phyloP scores from a whole-genome alignment of 495 filamentous ascomycete species.

The Xylaria sp. region DNA sequence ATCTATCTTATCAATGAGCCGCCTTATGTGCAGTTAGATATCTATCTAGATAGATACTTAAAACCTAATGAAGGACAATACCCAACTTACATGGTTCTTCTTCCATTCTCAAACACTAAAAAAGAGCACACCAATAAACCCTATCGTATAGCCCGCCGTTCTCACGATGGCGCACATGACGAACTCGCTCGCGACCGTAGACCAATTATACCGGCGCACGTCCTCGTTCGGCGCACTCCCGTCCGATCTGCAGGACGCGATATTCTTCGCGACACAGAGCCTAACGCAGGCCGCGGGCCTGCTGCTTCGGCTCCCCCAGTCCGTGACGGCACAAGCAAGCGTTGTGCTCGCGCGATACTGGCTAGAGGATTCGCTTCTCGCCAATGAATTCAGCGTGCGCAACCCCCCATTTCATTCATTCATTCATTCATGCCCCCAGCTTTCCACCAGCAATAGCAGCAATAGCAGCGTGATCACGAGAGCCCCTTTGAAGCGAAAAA shows the following conservation, averaged over 20 bases:
- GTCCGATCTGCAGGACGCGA: slow-evolving; percentile 74
- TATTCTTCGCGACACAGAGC: slow-evolving; percentile 71
- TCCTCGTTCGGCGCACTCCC: slow-evolving; percentile 69
- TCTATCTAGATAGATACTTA: no score
- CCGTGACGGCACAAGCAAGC: slow-evolving; percentile 85
- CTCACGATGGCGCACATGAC: slow-evolving; percentile 64
- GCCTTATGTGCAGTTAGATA: not conserved
- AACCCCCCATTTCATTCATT: not conserved
- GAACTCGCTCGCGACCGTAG: slow-evolving; percentile 84
- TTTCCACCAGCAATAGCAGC: no score
- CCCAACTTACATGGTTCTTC: not conserved
- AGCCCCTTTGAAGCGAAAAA: no score
- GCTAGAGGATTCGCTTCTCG: slow-evolving; percentile 60
- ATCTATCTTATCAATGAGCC: slow-evolving; percentile 18
- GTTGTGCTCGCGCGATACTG: slow-evolving; percentile 91
- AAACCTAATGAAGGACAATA: not conserved
- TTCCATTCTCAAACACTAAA: not conserved
- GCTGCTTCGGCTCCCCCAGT: slow-evolving; percentile 84
- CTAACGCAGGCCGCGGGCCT: slow-evolving; percentile 90
- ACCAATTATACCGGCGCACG: slow-evolving; percentile 68
- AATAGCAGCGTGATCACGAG: not conserved
- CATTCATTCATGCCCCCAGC: no score
- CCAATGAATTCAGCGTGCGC: slow-evolving; percentile 52
- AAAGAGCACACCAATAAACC: not conserved
- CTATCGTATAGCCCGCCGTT: not conserved